phyloP scores from a whole-genome alignment of 176 grass and related monocot species.

The Aegilops umbellulata region DNA sequence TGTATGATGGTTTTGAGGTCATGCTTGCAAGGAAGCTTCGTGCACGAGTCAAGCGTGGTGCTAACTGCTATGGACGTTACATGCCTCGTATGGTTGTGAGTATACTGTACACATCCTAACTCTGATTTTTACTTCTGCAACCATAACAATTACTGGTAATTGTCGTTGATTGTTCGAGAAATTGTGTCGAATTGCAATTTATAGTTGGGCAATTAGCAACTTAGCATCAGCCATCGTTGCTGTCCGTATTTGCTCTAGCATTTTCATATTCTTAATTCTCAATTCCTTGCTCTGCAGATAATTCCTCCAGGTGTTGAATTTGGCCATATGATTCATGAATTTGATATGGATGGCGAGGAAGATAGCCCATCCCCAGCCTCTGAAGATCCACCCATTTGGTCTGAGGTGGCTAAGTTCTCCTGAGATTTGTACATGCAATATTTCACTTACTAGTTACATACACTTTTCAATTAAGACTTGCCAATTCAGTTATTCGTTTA shows the following conservation, averaged over 20 bases:
- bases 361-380: constrained; percentile 46
- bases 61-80: constrained; percentile 66
- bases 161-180: background rate
- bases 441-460: constrained; percentile 24
- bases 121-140: constrained; percentile 13
- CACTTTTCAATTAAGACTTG: background rate
- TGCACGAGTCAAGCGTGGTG: constrained; percentile 62
- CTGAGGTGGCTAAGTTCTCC: constrained; percentile 47
- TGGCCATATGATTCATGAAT: constrained; percentile 61
- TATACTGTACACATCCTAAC: constrained; percentile 29
- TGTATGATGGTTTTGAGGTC: constrained; percentile 89
- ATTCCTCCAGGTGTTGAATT: constrained; percentile 90
- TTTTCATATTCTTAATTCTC: constrained; percentile 25
- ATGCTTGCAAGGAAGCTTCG: constrained; percentile 68
- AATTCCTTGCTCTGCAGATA: constrained; percentile 47
- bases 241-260: constrained; percentile 19
- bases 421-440: constrained; percentile 32
- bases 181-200: background rate
- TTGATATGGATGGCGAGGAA: constrained; percentile 66
- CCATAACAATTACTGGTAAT: constrained; percentile 16
- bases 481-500: background rate
- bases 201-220: background rate
- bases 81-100: constrained; percentile 93
- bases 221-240: constrained; percentile 8
- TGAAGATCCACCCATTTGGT: constrained; percentile 86